These are phyloP conservation scores for Rhodotorula sp. DNA, from an alignment of 1,284 basidiomycete species.

Conservation along the genomic window DNA sequence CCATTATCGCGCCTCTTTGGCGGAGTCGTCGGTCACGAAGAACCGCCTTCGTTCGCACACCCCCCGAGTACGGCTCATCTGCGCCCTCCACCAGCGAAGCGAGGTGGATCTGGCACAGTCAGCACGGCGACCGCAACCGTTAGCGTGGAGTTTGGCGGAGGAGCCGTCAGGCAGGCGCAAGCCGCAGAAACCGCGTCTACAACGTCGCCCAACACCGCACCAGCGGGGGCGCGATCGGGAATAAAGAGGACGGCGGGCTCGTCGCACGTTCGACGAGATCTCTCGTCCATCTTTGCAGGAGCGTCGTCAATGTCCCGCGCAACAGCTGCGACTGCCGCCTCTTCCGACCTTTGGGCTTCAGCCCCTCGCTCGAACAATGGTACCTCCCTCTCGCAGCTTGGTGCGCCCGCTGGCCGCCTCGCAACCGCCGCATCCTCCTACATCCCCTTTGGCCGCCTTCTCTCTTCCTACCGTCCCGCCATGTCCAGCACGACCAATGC, in stretches of 20 bases:
- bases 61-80: constrained; percentile 10
- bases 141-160: constrained; percentile 84
- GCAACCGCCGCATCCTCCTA: constrained; percentile 16
- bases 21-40: background rate
- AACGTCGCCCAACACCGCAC: background rate
- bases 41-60: background rate
- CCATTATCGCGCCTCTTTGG: constrained; percentile 72
- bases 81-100: constrained; percentile 63
- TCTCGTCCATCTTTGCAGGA: constrained; percentile 44
- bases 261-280: constrained; percentile 28
- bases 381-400: background rate
- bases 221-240: background rate
- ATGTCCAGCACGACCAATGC: constrained; percentile 72
- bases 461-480: constrained; percentile 32
- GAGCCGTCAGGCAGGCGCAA: constrained; percentile 56
- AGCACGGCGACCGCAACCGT: constrained; percentile 71
- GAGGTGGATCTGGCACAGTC: constrained; percentile 74
- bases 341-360: constrained; percentile 18
- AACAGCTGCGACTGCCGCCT: background rate
- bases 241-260: background rate
- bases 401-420: constrained; percentile 3
- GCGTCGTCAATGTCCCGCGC: constrained; percentile 6
- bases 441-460: constrained; percentile 35
- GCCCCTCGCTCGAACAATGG: background rate
- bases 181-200: constrained; percentile 63